Percentiles rank a stretch among this genome's conserved stretches.
Evolutionary conservation across 768 basidiomycete species (phyloP).

Genomic region (Rhodosporidiobolus sp.): DNA sequence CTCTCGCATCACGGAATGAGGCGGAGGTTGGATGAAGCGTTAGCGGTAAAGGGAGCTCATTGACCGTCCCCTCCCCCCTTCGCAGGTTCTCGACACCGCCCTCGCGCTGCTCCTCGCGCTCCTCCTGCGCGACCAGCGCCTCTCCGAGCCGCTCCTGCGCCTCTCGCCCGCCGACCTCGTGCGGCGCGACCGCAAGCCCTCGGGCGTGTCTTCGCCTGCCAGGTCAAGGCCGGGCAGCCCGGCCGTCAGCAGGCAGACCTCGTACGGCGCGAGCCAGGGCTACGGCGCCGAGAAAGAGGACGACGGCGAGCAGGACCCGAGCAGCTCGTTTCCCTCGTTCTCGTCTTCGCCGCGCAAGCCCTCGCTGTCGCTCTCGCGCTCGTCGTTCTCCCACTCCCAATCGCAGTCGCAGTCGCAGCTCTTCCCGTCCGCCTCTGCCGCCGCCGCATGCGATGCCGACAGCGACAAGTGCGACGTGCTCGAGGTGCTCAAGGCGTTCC

Average conservation of each 20-base stretch:
- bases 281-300: no score
- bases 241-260: background rate
- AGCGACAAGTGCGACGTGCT: constrained; percentile 5
- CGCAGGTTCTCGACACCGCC: constrained; percentile 31
- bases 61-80: background rate
- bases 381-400: no score
- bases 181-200: background rate
- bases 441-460: background rate
- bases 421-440: background rate
- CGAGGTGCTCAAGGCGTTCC: constrained; percentile 5
- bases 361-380: no score
- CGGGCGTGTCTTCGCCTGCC: background rate
- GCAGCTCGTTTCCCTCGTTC: background rate
- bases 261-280: background rate
- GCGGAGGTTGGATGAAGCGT: no score
- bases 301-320: no score
- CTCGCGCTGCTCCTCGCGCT: constrained; percentile 24
- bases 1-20: no score
- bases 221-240: no score
- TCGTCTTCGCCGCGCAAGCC: background rate
- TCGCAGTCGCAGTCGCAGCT: no score
- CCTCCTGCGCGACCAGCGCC: constrained; percentile 27
- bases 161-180: constrained; percentile 15
- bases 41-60: no score
- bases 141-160: constrained; percentile 31